Evolutionary conservation across 1,284 basidiomycete genomes (phyloP), one percentile per base, ranked within the genome.

Genomic region (Lignosus rhinocerotis): DNA sequence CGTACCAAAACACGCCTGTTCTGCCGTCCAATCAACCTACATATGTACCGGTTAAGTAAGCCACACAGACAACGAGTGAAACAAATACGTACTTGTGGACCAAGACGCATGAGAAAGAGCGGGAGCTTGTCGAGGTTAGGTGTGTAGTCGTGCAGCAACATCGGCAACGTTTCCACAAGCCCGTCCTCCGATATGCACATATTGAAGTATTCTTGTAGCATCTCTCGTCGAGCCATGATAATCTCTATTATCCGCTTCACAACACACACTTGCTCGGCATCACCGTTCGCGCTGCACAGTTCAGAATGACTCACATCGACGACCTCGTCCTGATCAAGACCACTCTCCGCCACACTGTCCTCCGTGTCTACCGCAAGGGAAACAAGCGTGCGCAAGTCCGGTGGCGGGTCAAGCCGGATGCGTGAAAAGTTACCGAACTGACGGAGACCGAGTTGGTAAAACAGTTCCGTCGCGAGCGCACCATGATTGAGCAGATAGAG

Each of bases 151-250:
- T 85, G 83, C 36, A 98, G 78, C 2, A 99, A 75, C 44, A 94
- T 78, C 0, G 97, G 97, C 6, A 99, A 70, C 52, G 82, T 86
- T 61, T 88, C 81, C 5, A 98, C 76, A 11, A 78, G 72, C 0
- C 92, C 93, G 0, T 82, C 74, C 0, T 79, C 75, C 3, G 82
- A 80, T 56, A 98, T 87, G 39, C 77, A 73, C 19, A 99, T 72
- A 0, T 87, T 90, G 69, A 98, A 99, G 75, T 99, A 98, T 67
- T 98, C 96, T 9, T 86, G 78, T 1, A 99, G 76, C 96, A 99
- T 98, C 11, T 90, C 90, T 4, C 89, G 82, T 14, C 84, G 83
- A 1, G 74, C 67, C 56, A 84, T 76, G 7, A 93, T 70, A 10
- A 81, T 81, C 17, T 80, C 73, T 9, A 79, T 71, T 46, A 93